Evolutionary conservation across 352 stramenopile species (phyloP).

Genomic region (Globisporangium mamillatum): DNA sequence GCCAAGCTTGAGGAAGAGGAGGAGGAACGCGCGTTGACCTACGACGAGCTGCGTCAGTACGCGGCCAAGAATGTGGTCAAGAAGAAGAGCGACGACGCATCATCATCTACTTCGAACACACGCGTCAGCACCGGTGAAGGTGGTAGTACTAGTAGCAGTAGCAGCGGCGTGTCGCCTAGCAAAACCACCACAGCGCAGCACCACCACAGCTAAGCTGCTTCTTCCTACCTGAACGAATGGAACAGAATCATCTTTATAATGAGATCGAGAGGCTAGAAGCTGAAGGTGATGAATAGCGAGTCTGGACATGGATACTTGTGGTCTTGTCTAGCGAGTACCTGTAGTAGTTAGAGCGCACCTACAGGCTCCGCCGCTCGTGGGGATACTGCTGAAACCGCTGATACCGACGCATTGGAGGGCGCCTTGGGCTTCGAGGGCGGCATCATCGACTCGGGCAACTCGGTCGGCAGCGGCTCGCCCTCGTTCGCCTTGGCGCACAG

Average conservation of each 20-base stretch:
- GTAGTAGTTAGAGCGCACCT: neutral
- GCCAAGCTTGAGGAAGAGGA: constrained; percentile 49
- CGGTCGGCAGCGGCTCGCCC: constrained; percentile 65
- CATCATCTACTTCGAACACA: neutral
- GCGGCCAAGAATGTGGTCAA: constrained; percentile 53
- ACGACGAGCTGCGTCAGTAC: constrained; percentile 69
- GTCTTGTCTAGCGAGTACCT: neutral
- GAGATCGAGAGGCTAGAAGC: neutral
- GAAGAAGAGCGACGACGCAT: constrained; percentile 19
- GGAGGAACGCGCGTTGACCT: constrained; percentile 65
- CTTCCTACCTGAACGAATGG: neutral
- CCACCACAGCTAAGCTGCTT: neutral
- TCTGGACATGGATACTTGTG: neutral
- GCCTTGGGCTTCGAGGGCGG: constrained; percentile 48
- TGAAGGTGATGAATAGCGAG: neutral
- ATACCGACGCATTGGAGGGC: neutral
- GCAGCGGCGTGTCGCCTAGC: neutral
- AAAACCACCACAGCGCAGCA: neutral
- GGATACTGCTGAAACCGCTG: neutral
- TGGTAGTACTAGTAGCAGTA: neutral
- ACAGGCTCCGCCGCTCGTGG: constrained; percentile 7
- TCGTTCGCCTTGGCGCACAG: constrained; percentile 68
- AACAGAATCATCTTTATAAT: neutral
- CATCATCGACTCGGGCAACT: constrained; percentile 50
- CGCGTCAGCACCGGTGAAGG: neutral